A percentile compares a stretch with the other conserved stretches of the same genome.
These are phyloP conservation scores for Nemania sp. DNA, from an alignment of 2,329 filamentous ascomycete genomes.

Conservation along the genomic window DNA sequence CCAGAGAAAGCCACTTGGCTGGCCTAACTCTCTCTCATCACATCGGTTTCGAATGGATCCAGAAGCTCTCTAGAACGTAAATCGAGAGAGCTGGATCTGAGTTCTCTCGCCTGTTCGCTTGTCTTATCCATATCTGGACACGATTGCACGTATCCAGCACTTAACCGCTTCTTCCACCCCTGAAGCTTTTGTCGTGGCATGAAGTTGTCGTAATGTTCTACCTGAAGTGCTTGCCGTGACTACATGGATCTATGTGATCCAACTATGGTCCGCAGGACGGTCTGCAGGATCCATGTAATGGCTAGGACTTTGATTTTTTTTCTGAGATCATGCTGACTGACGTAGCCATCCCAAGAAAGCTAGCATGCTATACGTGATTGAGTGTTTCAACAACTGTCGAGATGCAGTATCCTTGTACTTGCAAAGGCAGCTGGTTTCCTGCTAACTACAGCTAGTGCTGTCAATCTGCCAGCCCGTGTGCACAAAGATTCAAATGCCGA, in stretches of 20 bases:
- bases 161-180: conserved; percentile 23
- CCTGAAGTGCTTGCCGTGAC: conserved; percentile 28
- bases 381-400: conserved; percentile 8
- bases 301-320: conserved; percentile 10
- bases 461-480: conserved; percentile 1
- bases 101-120: conserved; percentile 47
- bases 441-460: conserved; percentile 12
- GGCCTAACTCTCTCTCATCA: conserved; percentile 2
- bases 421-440: conserved; percentile 3
- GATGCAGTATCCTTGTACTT: conserved; percentile 4
- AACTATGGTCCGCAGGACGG: conserved; percentile 5
- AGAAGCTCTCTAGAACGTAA: conserved; percentile 27
- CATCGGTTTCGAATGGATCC: conserved; percentile 4
- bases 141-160: conserved; percentile 30
- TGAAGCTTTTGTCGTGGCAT: conserved; percentile 15
- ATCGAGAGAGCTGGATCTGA: conserved; percentile 22
- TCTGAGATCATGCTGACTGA: conserved; percentile 19
- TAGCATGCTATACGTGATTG: conserved; percentile 26
- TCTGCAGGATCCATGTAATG: conserved; percentile 8
- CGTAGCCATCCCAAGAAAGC: conserved; percentile 19
- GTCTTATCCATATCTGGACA: conserved; percentile 43
- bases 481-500: conserved; percentile 29
- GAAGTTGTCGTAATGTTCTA: conserved; percentile 13
- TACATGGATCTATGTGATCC: conserved; percentile 16
- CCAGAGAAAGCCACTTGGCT: background rate